These are phyloP conservation scores for Camellia sinensis DNA, from an alignment of 148 eudicot species.

Conservation along the genomic window DNA sequence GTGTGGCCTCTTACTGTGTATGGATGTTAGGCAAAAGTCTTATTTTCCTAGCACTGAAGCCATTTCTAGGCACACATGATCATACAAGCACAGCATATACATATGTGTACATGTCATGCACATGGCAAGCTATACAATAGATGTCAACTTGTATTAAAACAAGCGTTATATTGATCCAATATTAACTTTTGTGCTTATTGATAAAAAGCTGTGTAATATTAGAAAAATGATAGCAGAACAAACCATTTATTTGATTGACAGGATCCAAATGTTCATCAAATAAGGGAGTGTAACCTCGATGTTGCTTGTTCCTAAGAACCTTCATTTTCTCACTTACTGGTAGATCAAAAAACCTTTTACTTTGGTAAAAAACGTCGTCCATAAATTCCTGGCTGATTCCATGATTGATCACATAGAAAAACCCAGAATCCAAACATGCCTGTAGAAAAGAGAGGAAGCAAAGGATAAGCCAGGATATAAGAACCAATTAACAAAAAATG, in stretches of 20 bases:
- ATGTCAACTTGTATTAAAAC: not conserved
- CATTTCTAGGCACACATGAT: not conserved
- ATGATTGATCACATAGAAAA: conserved; percentile 86
- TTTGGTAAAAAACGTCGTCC: conserved; percentile 80
- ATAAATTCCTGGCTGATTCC: conserved; percentile 82
- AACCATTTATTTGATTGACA: conserved; percentile 71
- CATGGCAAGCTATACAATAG: not conserved
- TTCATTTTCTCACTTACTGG: conserved; percentile 80
- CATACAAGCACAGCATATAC: not conserved
- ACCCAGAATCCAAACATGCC: conserved; percentile 95
- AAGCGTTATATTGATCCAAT: not conserved
- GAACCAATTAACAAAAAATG: not conserved
- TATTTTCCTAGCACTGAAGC: too few relatives aligned
- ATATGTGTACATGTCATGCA: not conserved
- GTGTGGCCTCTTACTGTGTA: too few relatives aligned
- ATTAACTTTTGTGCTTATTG: not conserved
- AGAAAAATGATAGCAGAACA: conserved; percentile 13
- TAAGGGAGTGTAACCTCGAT: conserved; percentile 85
- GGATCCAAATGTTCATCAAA: conserved; percentile 86
- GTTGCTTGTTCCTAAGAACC: conserved; percentile 73
- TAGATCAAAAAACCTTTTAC: conserved; percentile 72
- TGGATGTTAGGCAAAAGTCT: too few relatives aligned
- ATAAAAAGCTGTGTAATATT: not conserved
- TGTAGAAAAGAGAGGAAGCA: conserved; percentile 18
- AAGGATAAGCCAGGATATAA: not conserved